Percentiles rank a stretch among this genome's conserved stretches.
These are phyloP conservation scores for sorghum (Sorghum bicolor) DNA, from an alignment of 176 grass and related monocot genomes.

Conservation along the genomic window Sorghum_bicolor_NCBIv3 NC_012877.2:55552001-55552500, in stretches of 20 bases:
- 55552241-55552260: conserved; percentile 74
- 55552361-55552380: not conserved
- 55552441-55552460: conserved; percentile 86
- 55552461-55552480: conserved; percentile 96
- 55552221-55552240: conserved; percentile 80
- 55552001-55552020: conserved; percentile 83
- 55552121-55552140: not conserved
- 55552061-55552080: conserved; percentile 61
- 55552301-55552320: conserved; percentile 36
- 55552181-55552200: not conserved
- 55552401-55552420: not conserved
- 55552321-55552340: conserved; percentile 58
- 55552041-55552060: conserved; percentile 52
- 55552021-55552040: conserved; percentile 77
- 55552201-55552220: conserved; percentile 62
- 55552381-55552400: not conserved
- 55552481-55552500: conserved; percentile 90
- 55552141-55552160: not conserved
- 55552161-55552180: not conserved
- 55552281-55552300: conserved; percentile 68
- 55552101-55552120: conserved; percentile 30
- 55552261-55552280: conserved; percentile 59
- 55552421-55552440: conserved; percentile 56
- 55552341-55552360: conserved; percentile 3
- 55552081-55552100: conserved; percentile 71